These are phyloP conservation scores for Cladophialophora immunda DNA, from an alignment of 2,329 filamentous ascomycete species.

Conservation along the genomic window DNA sequence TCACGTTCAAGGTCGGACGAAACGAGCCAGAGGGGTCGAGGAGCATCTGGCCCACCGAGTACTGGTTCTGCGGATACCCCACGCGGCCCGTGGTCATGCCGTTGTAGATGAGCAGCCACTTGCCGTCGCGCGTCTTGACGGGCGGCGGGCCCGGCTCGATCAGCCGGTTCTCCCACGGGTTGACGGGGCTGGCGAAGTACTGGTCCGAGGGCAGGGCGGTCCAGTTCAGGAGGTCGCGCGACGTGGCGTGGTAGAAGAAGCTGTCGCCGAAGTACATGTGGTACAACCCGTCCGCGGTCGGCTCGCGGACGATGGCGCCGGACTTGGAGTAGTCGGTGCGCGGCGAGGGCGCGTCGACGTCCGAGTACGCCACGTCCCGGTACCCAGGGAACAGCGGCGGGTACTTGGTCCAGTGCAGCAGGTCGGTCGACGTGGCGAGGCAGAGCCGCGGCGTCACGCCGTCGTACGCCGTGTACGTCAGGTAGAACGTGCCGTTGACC, in stretches of 20 bases:
- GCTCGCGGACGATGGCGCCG: constrained; percentile 43
- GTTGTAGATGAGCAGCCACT: constrained; percentile 44
- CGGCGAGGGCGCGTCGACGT: constrained; percentile 16
- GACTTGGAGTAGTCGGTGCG: constrained; percentile 25
- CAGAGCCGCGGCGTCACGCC: constrained; percentile 46
- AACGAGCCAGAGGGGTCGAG: constrained; percentile 43
- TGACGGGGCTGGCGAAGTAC: constrained; percentile 42
- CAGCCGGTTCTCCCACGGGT: constrained; percentile 46
- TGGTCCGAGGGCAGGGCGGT: constrained; percentile 33
- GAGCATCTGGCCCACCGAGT: constrained; percentile 48
- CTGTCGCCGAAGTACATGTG: constrained; percentile 49
- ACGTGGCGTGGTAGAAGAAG: constrained; percentile 44
- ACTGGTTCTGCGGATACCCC: constrained; percentile 43
- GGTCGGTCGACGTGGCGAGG: constrained; percentile 48
- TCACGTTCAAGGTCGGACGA: constrained; percentile 11
- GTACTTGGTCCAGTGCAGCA: constrained; percentile 48
- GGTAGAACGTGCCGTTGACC: constrained; percentile 49
- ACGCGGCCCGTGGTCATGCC: constrained; percentile 40
- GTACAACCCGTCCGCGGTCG: constrained; percentile 44
- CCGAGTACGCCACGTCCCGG: constrained; percentile 20
- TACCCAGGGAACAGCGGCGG: constrained; percentile 34
- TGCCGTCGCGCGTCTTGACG: constrained; percentile 47
- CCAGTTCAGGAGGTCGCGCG: constrained; percentile 47
- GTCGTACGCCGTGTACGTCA: constrained; percentile 51
- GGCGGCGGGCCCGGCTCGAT: constrained; percentile 47